Base-by-base conservation (phyloP, 441 rosid species). In the Jatropha multifida region DNA sequence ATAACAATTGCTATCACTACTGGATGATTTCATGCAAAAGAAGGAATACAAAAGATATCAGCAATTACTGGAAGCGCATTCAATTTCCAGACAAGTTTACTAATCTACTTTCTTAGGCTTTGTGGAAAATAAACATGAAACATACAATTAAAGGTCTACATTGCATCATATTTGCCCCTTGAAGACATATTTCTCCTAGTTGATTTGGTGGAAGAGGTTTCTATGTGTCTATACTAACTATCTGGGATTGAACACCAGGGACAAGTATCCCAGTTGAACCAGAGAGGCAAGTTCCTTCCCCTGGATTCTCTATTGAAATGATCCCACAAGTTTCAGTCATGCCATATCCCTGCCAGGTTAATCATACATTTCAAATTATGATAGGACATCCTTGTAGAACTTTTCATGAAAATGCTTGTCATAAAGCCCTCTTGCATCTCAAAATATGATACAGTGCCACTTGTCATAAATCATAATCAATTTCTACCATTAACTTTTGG, bases 251-350 rank as follows among this genome's bases (percentile, higher is more conserved):
- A 79, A 94, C 73, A 40, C 91, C 89, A 7, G 99, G 74, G 75
- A 65, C 77, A 69, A 93, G 92, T 68, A 58, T 61, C 79, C 99
- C 98, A 44, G 96, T 77, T 44, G 97, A 89, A 78, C 97, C 98
- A 37, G 91, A 76, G 64, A 85, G 85, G 15, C 89, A 75, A 71
- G 68, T 74, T 49, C 89, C 85, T 2, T 77, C 79, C 51, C 74
- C 71, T 14, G 79, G 77, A 79, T 80, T 82, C 81, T 91, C 98
- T 64, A 88, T 60, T 20, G 97, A 86, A 73, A 89, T 69, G 14
- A 89, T 77, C 32, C 91, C 96, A 81, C 88, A 82, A 55, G 96
- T 86, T 86, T 94, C 98, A 18, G 93, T 93, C 98, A 90, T 89
- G 27, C 96, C 99, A 79, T 83, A 93, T 40, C 98, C 97, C 89